A percentile compares a stretch with the other conserved stretches of the same genome.
Conservation (phyloP, 176 grass and related monocot genomes). For the Aegilops bicornis region DNA sequence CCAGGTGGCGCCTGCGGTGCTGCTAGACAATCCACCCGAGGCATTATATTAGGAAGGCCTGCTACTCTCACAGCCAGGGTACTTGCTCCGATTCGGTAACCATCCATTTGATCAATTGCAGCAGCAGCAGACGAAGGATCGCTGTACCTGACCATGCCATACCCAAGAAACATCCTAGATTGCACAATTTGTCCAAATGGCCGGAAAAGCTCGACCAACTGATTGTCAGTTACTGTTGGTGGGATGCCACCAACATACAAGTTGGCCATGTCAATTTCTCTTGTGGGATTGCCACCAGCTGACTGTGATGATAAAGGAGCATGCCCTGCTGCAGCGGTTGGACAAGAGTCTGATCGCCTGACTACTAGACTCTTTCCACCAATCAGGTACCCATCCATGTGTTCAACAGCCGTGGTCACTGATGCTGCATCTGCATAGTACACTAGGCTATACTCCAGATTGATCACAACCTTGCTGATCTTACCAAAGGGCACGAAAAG, state of each 20-base stretch:
- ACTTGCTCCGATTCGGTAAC: conserved; percentile 68
- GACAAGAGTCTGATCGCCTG: conserved; percentile 10
- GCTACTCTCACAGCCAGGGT: conserved; percentile 50
- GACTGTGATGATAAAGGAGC: conserved; percentile 7
- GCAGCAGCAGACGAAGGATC: conserved; percentile 41
- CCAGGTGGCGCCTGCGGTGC: not conserved
- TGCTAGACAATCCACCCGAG: not conserved
- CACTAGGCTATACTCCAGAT: conserved; percentile 48
- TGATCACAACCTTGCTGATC: conserved; percentile 48
- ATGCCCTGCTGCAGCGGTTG: conserved; percentile 22
- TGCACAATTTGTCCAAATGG: conserved; percentile 66
- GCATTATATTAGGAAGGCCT: conserved; percentile 11
- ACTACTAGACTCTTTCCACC: conserved; percentile 56
- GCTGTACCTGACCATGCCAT: conserved; percentile 58
- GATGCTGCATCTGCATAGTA: conserved; percentile 41
- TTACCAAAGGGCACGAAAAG: conserved; percentile 63
- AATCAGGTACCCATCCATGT: conserved; percentile 57
- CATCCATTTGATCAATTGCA: conserved; percentile 53
- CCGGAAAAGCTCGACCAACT: conserved; percentile 55
- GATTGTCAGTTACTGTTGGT: conserved; percentile 36
- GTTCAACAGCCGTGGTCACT: conserved; percentile 30
- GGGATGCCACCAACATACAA: conserved; percentile 56
- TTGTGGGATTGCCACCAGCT: conserved; percentile 21
- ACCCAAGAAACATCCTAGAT: conserved; percentile 39
- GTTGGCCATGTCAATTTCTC: conserved; percentile 58